These are phyloP conservation scores for Curvularia verruculosa DNA, from an alignment of 2,329 filamentous ascomycete species.

Conservation along the genomic window DNA sequence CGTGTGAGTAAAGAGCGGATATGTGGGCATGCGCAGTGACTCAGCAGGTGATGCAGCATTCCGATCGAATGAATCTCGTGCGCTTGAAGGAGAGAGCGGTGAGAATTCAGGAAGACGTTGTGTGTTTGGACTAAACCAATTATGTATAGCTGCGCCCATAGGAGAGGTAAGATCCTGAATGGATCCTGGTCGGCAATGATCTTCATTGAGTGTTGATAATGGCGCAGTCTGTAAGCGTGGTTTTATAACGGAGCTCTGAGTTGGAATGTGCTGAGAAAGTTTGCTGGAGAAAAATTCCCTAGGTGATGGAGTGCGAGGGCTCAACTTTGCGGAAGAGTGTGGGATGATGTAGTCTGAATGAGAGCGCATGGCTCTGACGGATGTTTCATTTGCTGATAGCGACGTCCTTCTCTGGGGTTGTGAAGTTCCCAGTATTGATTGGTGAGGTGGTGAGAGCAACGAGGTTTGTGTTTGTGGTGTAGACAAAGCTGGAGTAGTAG, in stretches of 20 bases:
- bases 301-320: background rate
- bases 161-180: slow-evolving; percentile 18
- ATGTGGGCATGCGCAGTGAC: slow-evolving; percentile 14
- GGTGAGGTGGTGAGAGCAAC: slow-evolving; percentile 16
- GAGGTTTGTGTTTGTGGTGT: slow-evolving; percentile 12
- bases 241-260: slow-evolving; percentile 13
- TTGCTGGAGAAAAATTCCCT: background rate
- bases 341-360: background rate
- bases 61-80: slow-evolving; percentile 23
- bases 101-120: slow-evolving; percentile 2
- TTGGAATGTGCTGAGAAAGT: background rate
- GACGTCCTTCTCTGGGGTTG: background rate
- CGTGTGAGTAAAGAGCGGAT: background rate
- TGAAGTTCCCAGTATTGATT: slow-evolving; percentile 1
- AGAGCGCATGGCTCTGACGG: background rate
- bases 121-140: slow-evolving; percentile 15
- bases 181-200: background rate
- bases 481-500: slow-evolving; percentile 11
- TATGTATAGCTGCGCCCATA: slow-evolving; percentile 23
- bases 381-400: background rate
- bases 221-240: slow-evolving; percentile 8
- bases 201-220: slow-evolving; percentile 1
- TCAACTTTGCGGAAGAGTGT: background rate
- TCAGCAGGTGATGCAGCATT: slow-evolving; percentile 25
- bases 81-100: slow-evolving; percentile 11